Base-by-base conservation (phyloP, 164 flowering plant genomes). In the Echeveria elegans region DNA sequence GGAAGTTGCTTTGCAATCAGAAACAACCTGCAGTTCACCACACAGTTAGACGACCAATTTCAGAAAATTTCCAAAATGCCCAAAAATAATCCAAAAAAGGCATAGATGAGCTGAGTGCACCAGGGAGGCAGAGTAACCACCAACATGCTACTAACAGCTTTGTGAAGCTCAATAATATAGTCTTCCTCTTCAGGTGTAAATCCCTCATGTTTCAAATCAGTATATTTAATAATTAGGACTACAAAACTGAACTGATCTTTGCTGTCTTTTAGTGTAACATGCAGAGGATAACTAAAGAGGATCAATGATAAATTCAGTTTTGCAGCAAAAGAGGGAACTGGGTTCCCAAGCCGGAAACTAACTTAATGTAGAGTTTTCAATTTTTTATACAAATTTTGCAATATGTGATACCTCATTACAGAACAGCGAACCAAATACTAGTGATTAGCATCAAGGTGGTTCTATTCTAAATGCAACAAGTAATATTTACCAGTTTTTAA, bases 101-200 rank as follows among this genome's bases (percentile, higher is more conserved):
- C n/a, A n/a, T n/a, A n/a, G n/a, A n/a, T n/a, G n/a, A n/a, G n/a
- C n/a, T n/a, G n/a, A n/a, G n/a, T n/a, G n/a, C n/a, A n/a, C n/a
- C n/a, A n/a, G 60, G 5, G 26, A 3, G 26, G 1, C 15, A 40
- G 15, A 40, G 37, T 3, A 34, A 34, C 5, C 16, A 67, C 63
- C 15, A 18, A 80, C 83, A 82, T 78, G 78, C 78, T 78, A 9
- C 83, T 82, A 10, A 81, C 70, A 50, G 74, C 80, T 65, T 72
- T 18, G 40, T 81, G 83, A 29, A 74, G 75, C n/a, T 66, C 64
- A 24, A 81, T 69, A 56, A 81, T 81, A 59, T 71, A 71, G 21
- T 78, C 75, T 78, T 81, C 83, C 68, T 81, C 83, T 65, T 78
- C 73, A 64, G 81, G 72, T 30, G 80, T 71, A 68, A 78, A 78